phyloP scores from a whole-genome alignment of 2,329 filamentous ascomycete genomes.

The Neonectria magnoliae region DNA sequence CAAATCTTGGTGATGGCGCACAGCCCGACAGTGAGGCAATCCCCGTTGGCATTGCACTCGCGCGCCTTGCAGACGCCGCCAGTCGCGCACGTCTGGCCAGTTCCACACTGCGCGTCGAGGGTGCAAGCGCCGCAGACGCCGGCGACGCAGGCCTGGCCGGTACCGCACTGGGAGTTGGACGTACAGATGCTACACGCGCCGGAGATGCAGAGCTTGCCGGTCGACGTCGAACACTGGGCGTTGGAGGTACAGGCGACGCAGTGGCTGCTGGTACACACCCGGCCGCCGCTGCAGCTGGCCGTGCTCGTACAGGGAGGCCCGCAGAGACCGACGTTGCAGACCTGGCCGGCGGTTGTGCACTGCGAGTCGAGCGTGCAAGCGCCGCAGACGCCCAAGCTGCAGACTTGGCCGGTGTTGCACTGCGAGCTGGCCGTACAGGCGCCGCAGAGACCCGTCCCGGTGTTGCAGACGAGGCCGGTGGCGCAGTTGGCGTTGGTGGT shows the following conservation, averaged over 20 bases:
- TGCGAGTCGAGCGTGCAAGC: neutral
- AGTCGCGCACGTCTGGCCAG: neutral
- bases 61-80: neutral
- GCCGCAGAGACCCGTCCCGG: neutral
- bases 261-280: neutral
- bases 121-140: neutral
- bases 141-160: slow-evolving; percentile 1
- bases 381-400: neutral
- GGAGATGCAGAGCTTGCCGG: slow-evolving; percentile 19
- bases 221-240: slow-evolving; percentile 14
- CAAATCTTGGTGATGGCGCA: neutral
- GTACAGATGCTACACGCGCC: slow-evolving; percentile 18
- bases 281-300: neutral
- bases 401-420: neutral
- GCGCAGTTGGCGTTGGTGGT: neutral
- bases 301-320: neutral
- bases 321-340: neutral
- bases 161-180: slow-evolving; percentile 12
- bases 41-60: neutral
- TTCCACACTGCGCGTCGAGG: neutral
- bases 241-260: slow-evolving; percentile 14
- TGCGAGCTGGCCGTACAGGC: neutral
- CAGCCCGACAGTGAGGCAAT: neutral
- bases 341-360: neutral
- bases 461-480: neutral